Conservation (phyloP, 768 basidiomycete species). For the Kwoniella sp. region DNA sequence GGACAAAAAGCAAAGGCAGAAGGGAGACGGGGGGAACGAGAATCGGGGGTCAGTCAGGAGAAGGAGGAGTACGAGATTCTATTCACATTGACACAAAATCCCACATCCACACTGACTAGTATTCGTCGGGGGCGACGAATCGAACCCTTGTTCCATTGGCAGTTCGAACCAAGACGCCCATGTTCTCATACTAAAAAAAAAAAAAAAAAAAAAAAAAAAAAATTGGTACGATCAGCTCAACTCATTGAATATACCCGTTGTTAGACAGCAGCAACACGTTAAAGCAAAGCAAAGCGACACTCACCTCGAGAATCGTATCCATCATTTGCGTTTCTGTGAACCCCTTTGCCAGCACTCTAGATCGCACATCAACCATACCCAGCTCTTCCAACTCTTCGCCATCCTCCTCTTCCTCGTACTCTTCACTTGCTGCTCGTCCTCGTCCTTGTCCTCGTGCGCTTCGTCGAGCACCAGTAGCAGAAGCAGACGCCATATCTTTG, state of each 20-base stretch:
- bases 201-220: background rate
- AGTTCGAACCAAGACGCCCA: slow-evolving; percentile 78
- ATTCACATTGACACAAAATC: too few relatives aligned
- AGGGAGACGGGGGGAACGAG: too few relatives aligned
- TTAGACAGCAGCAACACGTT: slow-evolving; percentile 3
- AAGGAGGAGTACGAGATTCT: too few relatives aligned
- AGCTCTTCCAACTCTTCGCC: slow-evolving; percentile 67
- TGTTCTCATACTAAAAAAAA: slow-evolving; percentile 73
- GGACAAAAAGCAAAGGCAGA: too few relatives aligned
- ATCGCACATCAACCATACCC: slow-evolving; percentile 82
- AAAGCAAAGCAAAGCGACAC: slow-evolving; percentile 36
- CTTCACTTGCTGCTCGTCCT: slow-evolving; percentile 45
- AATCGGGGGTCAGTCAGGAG: too few relatives aligned
- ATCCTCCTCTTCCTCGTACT: slow-evolving; percentile 65
- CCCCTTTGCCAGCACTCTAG: slow-evolving; percentile 78
- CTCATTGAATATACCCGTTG: background rate
- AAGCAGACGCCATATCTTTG: slow-evolving; percentile 70
- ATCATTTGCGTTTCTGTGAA: slow-evolving; percentile 89
- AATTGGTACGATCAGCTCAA: slow-evolving; percentile 8
- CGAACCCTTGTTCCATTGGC: slow-evolving; percentile 80
- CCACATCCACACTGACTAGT: too few relatives aligned
- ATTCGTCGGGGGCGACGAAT: slow-evolving; percentile 59
- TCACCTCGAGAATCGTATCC: slow-evolving; percentile 77
- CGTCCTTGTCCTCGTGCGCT: slow-evolving; percentile 6
- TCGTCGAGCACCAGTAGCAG: slow-evolving; percentile 17